phyloP scores from a whole-genome alignment of 2,329 filamentous ascomycete genomes.

The Cordyceps militaris region DNA sequence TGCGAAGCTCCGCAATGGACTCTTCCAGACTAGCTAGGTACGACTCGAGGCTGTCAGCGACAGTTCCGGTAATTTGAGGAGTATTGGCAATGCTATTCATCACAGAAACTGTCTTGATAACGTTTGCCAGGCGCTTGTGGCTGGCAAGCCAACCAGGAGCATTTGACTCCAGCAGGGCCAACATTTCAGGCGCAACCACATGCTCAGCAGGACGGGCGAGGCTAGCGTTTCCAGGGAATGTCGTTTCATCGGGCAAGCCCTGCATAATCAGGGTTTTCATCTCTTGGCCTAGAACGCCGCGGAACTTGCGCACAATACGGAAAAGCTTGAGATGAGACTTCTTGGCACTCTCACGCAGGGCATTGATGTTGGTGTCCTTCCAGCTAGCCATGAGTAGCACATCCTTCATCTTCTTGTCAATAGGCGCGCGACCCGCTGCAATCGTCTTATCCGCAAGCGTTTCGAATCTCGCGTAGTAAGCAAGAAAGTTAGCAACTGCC shows the following conservation, averaged over 20 bases:
- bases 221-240: constrained; percentile 18
- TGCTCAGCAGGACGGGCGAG: not conserved
- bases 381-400: constrained; percentile 91
- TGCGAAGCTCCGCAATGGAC: constrained; percentile 66
- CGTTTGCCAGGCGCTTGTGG: constrained; percentile 63
- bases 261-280: constrained; percentile 57
- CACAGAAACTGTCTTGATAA: constrained; percentile 60
- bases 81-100: constrained; percentile 60
- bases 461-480: constrained; percentile 67
- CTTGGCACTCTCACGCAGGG: constrained; percentile 79
- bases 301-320: constrained; percentile 84
- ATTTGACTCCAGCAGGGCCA: constrained; percentile 7
- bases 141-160: constrained; percentile 34
- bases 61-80: constrained; percentile 45
- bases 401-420: constrained; percentile 92
- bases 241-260: constrained; percentile 48
- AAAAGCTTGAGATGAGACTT: constrained; percentile 90
- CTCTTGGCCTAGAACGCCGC: constrained; percentile 68
- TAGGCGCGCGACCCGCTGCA: constrained; percentile 55
- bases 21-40: constrained; percentile 64
- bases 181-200: not conserved
- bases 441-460: constrained; percentile 58
- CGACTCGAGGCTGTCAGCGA: constrained; percentile 51
- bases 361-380: constrained; percentile 95
- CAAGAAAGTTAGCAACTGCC: constrained; percentile 69